Evolutionary conservation across 139 green algal genomes (phyloP), one percentile per base, ranked within the genome.

Genomic region (Picochlorum costavermella): DNA sequence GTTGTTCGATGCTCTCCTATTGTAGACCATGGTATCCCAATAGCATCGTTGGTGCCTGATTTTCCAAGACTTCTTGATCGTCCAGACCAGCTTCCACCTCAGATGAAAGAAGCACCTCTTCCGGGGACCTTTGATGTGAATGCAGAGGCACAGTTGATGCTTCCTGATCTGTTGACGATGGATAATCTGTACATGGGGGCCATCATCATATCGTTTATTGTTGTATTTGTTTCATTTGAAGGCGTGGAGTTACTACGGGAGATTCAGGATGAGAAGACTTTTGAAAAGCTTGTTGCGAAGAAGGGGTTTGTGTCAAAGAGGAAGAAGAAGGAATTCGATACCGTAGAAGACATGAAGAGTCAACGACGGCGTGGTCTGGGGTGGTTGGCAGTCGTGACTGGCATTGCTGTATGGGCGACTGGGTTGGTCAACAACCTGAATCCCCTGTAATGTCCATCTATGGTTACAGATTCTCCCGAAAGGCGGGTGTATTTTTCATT

Each of bases 281-380:
- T 66, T 30, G 60, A 66, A 43, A 43, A 55, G 16, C 16, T 66
- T 43, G 60, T 26, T 56, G 60, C 56, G 11, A 23, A 59, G 0
- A 40, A 13, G 33, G 33, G 33, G 2, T 40, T 40, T 40, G 36
- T 25, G 12, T 55, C 37, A 20, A n/a, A 20, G 33, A 45, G 45
- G 14, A 33, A 67, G 31, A 58, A 48, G 20, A 60, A 46, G 28
- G 3, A 17, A 20, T 5, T 9, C 8, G 46, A 53, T 9, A 20
- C 46, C 20, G 12, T 20, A 25, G n/a, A 20, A 26, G 46, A 53
- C 9, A 26, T 26, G 17, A 28, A 25, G n/a, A 26, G 60, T 4
- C 74, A 82, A 67, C 56, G 75, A 30, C 59, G 66, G 16, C 51
- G 73, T 0, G 73, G 76, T 2, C 61, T 83, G 44, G 51, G 49